Percentiles rank a stretch among this genome's conserved stretches.
These are phyloP conservation scores for Phlebopus sp. DNA, from an alignment of 1,284 basidiomycete genomes.

Conservation along the genomic window DNA sequence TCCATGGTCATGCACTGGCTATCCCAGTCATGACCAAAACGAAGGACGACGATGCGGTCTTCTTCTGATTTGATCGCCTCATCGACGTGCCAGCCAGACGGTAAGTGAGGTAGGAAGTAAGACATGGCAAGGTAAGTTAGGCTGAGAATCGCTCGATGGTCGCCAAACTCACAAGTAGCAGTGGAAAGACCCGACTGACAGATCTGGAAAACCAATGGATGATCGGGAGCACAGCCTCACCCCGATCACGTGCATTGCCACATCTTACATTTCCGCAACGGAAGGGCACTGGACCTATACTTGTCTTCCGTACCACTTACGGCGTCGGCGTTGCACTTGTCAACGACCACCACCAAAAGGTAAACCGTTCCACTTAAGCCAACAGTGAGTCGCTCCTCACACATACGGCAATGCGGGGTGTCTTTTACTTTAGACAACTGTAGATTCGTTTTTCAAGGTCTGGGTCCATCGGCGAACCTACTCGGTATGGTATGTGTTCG, in stretches of 20 bases:
- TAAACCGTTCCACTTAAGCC: too few relatives aligned
- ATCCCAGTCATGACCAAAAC: constrained; percentile 97
- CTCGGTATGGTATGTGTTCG: too few relatives aligned
- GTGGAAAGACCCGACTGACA: too few relatives aligned
- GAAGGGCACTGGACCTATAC: too few relatives aligned
- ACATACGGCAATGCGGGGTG: too few relatives aligned
- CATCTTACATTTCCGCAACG: not conserved
- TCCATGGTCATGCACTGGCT: constrained; percentile 98
- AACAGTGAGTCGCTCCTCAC: too few relatives aligned
- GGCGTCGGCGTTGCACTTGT: not conserved
- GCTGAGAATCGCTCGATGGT: not conserved
- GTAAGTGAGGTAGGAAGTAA: constrained; percentile 88
- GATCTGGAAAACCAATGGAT: not conserved
- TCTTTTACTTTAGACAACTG: too few relatives aligned
- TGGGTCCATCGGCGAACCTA: too few relatives aligned
- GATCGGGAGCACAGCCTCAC: not conserved
- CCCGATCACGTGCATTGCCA: not conserved
- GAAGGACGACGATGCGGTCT: constrained; percentile 91
- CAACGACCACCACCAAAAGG: not conserved
- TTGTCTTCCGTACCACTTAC: too few relatives aligned
- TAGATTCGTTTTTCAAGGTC: too few relatives aligned
- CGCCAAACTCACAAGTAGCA: not conserved
- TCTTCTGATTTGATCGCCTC: constrained; percentile 98
- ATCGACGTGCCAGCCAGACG: constrained; percentile 96
- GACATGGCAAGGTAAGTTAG: constrained; percentile 48